phyloP scores from a whole-genome alignment of 148 eudicot species.

The Vaccinium macrocarpon region DNA sequence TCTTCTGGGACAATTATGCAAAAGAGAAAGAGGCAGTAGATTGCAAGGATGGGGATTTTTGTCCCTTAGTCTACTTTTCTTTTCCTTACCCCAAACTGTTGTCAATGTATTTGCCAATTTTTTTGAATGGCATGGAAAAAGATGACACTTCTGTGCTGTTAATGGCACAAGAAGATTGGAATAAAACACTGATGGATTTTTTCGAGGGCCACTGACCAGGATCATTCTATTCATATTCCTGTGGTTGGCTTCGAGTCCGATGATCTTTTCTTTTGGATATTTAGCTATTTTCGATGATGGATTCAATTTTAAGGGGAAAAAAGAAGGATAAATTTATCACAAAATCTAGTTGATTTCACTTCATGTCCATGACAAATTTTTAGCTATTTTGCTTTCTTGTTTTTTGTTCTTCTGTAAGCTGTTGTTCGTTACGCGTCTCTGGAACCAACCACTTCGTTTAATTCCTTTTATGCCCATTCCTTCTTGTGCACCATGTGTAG shows the following conservation, averaged over 20 bases:
- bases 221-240: neutral
- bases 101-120: slow-evolving; percentile 12
- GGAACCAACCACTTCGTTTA: no score
- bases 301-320: neutral
- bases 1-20: slow-evolving; percentile 22
- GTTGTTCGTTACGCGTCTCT: no score
- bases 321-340: no score
- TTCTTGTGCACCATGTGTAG: no score
- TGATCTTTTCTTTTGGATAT: neutral
- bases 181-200: neutral
- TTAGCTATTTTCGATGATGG: neutral
- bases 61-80: slow-evolving; percentile 11
- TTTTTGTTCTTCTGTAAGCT: no score
- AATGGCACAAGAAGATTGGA: slow-evolving; percentile 9
- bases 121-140: slow-evolving; percentile 16
- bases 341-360: no score
- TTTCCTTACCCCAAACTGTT: slow-evolving; percentile 5
- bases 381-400: neutral
- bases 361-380: neutral
- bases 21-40: slow-evolving; percentile 25
- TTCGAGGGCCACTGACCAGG: neutral
- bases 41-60: slow-evolving; percentile 17
- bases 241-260: neutral
- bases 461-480: no score
- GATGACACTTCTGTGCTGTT: neutral